Evolutionary conservation across 257 asterid genomes (phyloP), one percentile per base, ranked within the genome.

Genomic region (Asclepias syriaca): DNA sequence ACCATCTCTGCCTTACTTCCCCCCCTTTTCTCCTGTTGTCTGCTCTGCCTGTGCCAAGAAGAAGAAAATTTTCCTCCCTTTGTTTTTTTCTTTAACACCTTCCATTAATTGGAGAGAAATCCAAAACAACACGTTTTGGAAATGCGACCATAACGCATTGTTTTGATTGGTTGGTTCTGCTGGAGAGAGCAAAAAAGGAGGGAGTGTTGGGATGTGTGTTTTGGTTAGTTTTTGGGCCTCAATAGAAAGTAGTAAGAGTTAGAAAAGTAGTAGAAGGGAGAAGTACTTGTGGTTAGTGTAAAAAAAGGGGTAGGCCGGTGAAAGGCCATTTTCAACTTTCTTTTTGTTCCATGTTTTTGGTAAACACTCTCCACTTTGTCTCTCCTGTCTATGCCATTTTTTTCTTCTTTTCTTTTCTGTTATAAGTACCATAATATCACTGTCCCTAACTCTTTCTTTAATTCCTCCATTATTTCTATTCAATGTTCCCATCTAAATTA

Each of bases 321-420:
- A 86, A 76, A 83, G 87, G 87, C 89, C 85, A 77, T 83, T 88
- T 86, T 88, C 94, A 83, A 84, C 87, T 79, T 77, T 83, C 84
- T 77, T 82, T 81, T 84, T 82, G 87, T 79, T 81, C 78, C 82
- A 74, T 78, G 7, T 81, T 81, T 78, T 68, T 69, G 75, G 58
- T 49, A 59, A 59, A 48, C 78, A 61, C 59, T 19, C 74, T 57
- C 59, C 68, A 6, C n/a, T 71, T 70, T 74, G 82, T 74, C 82
- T 66, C 67, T 74, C 66, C 65, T 22, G 45, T 53, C 57, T 34
- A 22, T 43, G 18, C 24, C 59, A 11, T 16, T 32, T 74, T 55
- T 66, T 10, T 50, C 46, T 40, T 40, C 11, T 43, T 43, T 7
- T 43, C 6, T 43, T 43, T 43, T 43, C 48, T 43, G 48, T 72